Evolutionary conservation across 805 yeast genomes (phyloP).

Genomic region (Candida silvatica): DNA sequence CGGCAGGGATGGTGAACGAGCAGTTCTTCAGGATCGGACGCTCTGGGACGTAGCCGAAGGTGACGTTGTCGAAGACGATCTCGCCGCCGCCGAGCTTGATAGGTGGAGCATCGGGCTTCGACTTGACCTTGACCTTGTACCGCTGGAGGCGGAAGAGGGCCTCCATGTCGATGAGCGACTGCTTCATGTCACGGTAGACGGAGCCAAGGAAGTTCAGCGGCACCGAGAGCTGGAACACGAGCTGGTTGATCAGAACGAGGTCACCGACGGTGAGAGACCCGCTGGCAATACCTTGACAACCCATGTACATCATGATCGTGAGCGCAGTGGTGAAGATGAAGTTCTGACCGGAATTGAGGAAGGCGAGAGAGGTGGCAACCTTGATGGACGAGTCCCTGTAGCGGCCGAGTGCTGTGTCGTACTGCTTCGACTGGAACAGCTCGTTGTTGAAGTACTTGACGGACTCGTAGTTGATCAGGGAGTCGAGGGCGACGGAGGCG

Average conservation of each 20-base stretch:
- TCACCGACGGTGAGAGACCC: slow-evolving; percentile 90
- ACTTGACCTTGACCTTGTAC: slow-evolving; percentile 58
- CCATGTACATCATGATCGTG: slow-evolving; percentile 98
- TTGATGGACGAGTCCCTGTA: slow-evolving; percentile 73
- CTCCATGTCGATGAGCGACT: slow-evolving; percentile 93
- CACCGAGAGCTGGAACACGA: slow-evolving; percentile 91
- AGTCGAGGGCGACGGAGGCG: slow-evolving; percentile 91
- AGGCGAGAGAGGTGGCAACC: slow-evolving; percentile 80
- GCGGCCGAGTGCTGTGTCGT: slow-evolving; percentile 60
- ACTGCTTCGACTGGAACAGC: slow-evolving; percentile 65
- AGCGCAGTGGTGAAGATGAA: slow-evolving; percentile 78
- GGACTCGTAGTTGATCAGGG: slow-evolving; percentile 87
- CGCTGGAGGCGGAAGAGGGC: slow-evolving; percentile 79
- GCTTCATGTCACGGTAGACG: slow-evolving; percentile 91
- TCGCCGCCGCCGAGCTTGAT: slow-evolving; percentile 54
- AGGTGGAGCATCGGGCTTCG: slow-evolving; percentile 54
- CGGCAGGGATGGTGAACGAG: slow-evolving; percentile 81
- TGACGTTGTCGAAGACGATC: slow-evolving; percentile 80
- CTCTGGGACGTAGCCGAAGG: slow-evolving; percentile 86
- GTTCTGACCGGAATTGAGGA: slow-evolving; percentile 72
- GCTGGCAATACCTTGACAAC: slow-evolving; percentile 82
- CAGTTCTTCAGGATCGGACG: slow-evolving; percentile 80
- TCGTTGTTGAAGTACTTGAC: slow-evolving; percentile 95
- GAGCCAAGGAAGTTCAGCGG: slow-evolving; percentile 93
- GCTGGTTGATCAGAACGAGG: slow-evolving; percentile 85